Evolutionary conservation across 768 basidiomycete genomes (phyloP).

Genomic region (Tulasnella sp.): DNA sequence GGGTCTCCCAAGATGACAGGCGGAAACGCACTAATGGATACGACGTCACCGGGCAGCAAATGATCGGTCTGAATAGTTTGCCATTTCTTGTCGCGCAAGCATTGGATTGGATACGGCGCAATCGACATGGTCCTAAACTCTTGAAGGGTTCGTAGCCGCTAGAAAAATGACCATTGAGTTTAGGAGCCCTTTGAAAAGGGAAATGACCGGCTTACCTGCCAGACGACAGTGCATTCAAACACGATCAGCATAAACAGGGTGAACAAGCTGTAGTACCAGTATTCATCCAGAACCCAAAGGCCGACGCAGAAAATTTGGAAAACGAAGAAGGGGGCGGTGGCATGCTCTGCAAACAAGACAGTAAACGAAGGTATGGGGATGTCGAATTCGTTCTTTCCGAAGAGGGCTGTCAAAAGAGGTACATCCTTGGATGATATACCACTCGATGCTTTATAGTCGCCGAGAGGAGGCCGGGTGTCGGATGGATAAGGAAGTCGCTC

Average conservation of each 20-base stretch:
- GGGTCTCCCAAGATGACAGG: neutral
- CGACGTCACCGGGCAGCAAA: constrained; percentile 86
- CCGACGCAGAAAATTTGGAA: constrained; percentile 98
- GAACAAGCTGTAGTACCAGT: constrained; percentile 97
- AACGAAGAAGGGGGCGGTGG: constrained; percentile 98
- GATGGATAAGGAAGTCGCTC: constrained; percentile 84
- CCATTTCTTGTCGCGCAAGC: constrained; percentile 80
- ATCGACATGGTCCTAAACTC: constrained; percentile 98
- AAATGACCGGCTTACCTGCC: constrained; percentile 64
- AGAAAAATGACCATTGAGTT: neutral
- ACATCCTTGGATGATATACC: constrained; percentile 53
- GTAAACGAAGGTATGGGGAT: constrained; percentile 94
- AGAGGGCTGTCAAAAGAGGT: constrained; percentile 57
- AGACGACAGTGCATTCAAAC: constrained; percentile 98
- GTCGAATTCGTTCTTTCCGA: constrained; percentile 92
- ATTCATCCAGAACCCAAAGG: constrained; percentile 96
- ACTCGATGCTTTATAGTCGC: constrained; percentile 52
- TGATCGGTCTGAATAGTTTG: constrained; percentile 73
- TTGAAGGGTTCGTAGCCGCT: constrained; percentile 89
- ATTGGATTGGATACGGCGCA: constrained; percentile 80
- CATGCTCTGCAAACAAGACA: constrained; percentile 91
- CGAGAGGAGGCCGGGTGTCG: constrained; percentile 62
- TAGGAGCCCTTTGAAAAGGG: neutral
- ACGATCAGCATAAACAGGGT: constrained; percentile 97
- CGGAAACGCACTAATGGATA: constrained; percentile 63